A percentile compares a stretch with the other conserved stretches of the same genome.
phyloP scores from a whole-genome alignment of 2,329 filamentous ascomycete species.

The Apiospora pterosperma region DNA sequence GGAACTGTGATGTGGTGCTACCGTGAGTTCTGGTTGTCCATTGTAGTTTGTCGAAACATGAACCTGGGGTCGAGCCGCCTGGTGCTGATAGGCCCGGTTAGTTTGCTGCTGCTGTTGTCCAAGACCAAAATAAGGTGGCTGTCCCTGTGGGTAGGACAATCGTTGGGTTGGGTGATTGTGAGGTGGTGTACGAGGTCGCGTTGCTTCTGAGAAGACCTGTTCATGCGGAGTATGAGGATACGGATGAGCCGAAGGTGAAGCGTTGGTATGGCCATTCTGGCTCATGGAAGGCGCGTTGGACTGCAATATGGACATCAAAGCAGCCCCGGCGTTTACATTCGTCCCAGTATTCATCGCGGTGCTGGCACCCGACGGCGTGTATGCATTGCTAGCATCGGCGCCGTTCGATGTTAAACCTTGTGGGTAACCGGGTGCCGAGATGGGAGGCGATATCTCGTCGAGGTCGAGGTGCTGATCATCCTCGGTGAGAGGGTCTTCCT shows the following conservation, averaged over 20 bases:
- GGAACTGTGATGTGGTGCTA: constrained; percentile 24
- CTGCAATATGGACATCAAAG: constrained; percentile 52
- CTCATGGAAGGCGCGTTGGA: constrained; percentile 19
- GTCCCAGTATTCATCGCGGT: constrained; percentile 46
- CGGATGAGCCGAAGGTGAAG: constrained; percentile 12
- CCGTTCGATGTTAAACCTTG: not conserved
- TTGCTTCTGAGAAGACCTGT: constrained; percentile 44
- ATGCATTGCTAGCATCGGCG: not conserved
- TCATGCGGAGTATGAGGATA: constrained; percentile 52
- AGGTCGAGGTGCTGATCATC: constrained; percentile 52
- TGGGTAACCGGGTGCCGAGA: not conserved
- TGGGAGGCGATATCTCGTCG: constrained; percentile 1
- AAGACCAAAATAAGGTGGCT: constrained; percentile 1
- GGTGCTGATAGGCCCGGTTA: constrained; percentile 11
- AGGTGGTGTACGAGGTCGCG: constrained; percentile 56
- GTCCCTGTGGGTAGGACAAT: constrained; percentile 33
- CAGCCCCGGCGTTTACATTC: constrained; percentile 43
- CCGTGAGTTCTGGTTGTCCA: constrained; percentile 11
- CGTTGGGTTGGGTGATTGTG: constrained; percentile 49
- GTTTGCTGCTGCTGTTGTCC: not conserved
- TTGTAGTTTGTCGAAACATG: constrained; percentile 19
- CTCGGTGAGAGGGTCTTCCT: constrained; percentile 57
- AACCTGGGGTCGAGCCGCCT: constrained; percentile 23
- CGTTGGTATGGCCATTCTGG: not conserved
- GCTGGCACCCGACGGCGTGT: not conserved